Percentiles rank a stretch among this genome's conserved stretches.
These are phyloP conservation scores for Penicillium occitanis DNA, from an alignment of 2,329 filamentous ascomycete species.

Conservation along the genomic window DNA sequence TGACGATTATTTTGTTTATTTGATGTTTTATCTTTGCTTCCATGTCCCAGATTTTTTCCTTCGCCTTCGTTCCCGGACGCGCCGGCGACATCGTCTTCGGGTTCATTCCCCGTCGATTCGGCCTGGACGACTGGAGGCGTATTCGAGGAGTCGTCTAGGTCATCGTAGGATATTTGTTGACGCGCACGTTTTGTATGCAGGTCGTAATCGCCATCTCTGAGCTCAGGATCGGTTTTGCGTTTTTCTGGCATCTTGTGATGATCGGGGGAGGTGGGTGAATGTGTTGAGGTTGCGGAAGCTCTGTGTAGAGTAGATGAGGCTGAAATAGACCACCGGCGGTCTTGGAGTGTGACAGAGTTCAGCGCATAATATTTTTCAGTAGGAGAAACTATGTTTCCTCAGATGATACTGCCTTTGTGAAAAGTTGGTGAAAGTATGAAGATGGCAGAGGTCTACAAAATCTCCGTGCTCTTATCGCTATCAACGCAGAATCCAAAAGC, in stretches of 20 bases:
- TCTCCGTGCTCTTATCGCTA: conserved; percentile 11
- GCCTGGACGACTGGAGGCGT: not conserved
- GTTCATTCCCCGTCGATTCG: not conserved
- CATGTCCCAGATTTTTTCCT: not conserved
- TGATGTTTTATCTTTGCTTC: not conserved
- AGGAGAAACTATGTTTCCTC: too few relatives aligned
- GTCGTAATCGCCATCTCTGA: conserved; percentile 18
- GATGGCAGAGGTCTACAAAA: not conserved
- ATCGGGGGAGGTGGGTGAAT: not conserved
- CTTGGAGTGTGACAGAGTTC: not conserved
- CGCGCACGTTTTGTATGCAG: conserved; percentile 35
- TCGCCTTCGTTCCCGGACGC: conserved; percentile 13
- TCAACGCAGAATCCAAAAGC: conserved; percentile 11
- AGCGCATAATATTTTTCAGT: not conserved
- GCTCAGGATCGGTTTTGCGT: conserved; percentile 31
- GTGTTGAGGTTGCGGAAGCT: not conserved
- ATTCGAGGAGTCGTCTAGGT: conserved; percentile 4
- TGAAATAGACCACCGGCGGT: not conserved
- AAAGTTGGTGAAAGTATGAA: not conserved
- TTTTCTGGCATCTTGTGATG: conserved; percentile 34
- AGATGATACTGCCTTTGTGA: not conserved
- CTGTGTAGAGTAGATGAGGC: not conserved
- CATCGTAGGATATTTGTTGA: conserved; percentile 25
- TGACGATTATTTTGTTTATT: conserved; percentile 13
- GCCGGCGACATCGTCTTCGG: conserved; percentile 31